phyloP scores from a whole-genome alignment of 1,284 basidiomycete species.

The Mycena citricolor region DNA sequence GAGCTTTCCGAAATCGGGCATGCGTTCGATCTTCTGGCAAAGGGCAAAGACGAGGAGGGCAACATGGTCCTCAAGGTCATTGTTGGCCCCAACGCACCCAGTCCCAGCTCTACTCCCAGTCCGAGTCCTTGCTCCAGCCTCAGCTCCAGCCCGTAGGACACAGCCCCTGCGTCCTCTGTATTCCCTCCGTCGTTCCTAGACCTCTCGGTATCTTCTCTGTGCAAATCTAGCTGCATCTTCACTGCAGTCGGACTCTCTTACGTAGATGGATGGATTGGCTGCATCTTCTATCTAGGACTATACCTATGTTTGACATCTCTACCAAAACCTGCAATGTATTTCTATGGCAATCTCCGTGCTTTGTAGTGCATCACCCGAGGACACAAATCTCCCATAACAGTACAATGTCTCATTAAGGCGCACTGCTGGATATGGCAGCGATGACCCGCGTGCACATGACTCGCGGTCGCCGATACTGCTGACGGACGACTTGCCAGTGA shows the following conservation, averaged over 20 bases:
- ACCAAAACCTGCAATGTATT: conserved; percentile 15
- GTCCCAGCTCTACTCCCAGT: too few relatives aligned
- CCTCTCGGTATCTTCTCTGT: not conserved
- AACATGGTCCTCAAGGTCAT: conserved; percentile 86
- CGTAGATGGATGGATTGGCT: conserved; percentile 12
- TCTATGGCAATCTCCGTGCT: conserved; percentile 13
- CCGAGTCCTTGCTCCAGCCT: too few relatives aligned
- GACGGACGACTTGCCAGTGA: too few relatives aligned
- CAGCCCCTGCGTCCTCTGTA: not conserved
- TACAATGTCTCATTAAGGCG: too few relatives aligned
- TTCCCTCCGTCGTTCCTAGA: conserved; percentile 4
- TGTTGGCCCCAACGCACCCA: conserved; percentile 42
- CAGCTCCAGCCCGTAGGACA: too few relatives aligned
- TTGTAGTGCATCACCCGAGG: too few relatives aligned
- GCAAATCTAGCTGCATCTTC: not conserved
- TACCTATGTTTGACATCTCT: conserved; percentile 4
- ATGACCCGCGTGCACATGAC: too few relatives aligned
- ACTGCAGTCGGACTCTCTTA: not conserved
- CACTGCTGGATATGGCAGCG: too few relatives aligned
- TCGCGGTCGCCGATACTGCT: too few relatives aligned
- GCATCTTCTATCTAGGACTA: conserved; percentile 7
- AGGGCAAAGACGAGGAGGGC: conserved; percentile 76
- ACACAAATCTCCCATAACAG: too few relatives aligned
- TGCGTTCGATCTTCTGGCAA: conserved; percentile 79
- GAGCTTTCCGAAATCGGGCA: conserved; percentile 60